Evolutionary conservation across 805 yeast species (phyloP), one percentile per base, ranked within the genome.

Genomic region (Danielozyma ontarioensis): DNA sequence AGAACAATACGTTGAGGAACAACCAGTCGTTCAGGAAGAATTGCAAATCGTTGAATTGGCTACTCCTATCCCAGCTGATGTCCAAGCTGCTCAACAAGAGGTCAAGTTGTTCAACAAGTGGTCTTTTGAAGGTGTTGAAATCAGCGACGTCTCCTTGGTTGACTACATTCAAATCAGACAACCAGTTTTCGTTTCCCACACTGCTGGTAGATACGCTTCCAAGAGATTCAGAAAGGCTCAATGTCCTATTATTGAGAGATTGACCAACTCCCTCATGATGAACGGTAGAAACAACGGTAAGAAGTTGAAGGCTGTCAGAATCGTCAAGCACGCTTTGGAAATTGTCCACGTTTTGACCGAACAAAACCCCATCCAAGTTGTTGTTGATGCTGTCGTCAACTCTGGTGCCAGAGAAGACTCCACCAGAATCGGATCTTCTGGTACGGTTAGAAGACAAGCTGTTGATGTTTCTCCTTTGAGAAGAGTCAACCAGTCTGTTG

Each of bases 231-330:
- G 97, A 83, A 93, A 93, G 84, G 93, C 97, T 56, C 98, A 93
- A 80, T 89, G 97, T 78, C 97, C 97, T 65, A 83, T 93, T 71
- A 72, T 93, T 58, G 99, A 93, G 83, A 90, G 99, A 82, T 80
- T 93, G 72, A 90, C 97, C 75, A 90, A 93, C 90, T 84, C 98
- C 50, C 80, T 93, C 69, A 93, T 93, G 98, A 93, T 93, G 98
- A 89, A 93, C 84, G 99, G 99, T 80, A 90, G 97, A 81, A 93
- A 93, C 94, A 93, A 94, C 84, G 99, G 99, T 83, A 93, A 93
- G 83, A 93, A 93, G 80, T 86, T 94, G 73, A 89, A 90, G 85
- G 98, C 99, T 61, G 97, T 93, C 59, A 89, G 97, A 84, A 93
- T 93, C 70, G 88, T 93, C 72, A 86, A 94, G 81, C 98, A 93